phyloP scores from a whole-genome alignment of 495 filamentous ascomycete species.

The Lophium mytilinum region DNA sequence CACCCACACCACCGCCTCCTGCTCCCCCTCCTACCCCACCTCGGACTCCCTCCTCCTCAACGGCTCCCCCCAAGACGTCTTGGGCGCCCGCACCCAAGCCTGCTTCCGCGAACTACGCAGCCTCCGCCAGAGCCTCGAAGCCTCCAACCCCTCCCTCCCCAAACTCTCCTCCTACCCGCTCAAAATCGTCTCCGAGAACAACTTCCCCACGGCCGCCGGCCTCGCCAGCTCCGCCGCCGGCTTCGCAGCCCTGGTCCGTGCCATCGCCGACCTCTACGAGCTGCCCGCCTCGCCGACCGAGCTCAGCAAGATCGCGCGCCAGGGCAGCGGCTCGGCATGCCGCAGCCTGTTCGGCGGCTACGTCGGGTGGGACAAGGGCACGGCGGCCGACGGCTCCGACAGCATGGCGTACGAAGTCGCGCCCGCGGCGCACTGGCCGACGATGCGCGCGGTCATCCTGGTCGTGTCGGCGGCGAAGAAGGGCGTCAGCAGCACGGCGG shows the following conservation, averaged over 20 bases:
- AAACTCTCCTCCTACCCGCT: slow-evolving; percentile 67
- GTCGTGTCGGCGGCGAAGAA: slow-evolving; percentile 92
- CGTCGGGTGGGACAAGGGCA: slow-evolving; percentile 82
- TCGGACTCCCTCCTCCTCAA: slow-evolving; percentile 78
- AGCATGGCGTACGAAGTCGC: slow-evolving; percentile 80
- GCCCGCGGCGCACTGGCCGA: slow-evolving; percentile 80
- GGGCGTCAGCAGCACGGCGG: slow-evolving; percentile 78
- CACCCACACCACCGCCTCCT: slow-evolving; percentile 92
- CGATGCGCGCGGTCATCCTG: slow-evolving; percentile 83
- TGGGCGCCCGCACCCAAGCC: slow-evolving; percentile 78
- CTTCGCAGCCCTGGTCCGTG: slow-evolving; percentile 88
- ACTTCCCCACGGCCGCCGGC: slow-evolving; percentile 98
- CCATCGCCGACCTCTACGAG: slow-evolving; percentile 84
- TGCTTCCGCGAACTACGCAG: slow-evolving; percentile 79
- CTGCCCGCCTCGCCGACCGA: slow-evolving; percentile 69
- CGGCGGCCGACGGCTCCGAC: slow-evolving; percentile 65
- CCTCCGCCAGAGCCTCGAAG: slow-evolving; percentile 67
- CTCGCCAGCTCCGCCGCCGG: slow-evolving; percentile 88
- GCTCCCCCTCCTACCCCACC: slow-evolving; percentile 63
- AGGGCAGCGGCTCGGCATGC: slow-evolving; percentile 91
- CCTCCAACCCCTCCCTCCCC: slow-evolving; percentile 59
- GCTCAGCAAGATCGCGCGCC: slow-evolving; percentile 82
- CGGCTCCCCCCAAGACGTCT: slow-evolving; percentile 70
- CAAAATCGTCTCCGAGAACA: slow-evolving; percentile 85
- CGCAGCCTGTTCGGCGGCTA: slow-evolving; percentile 89